A percentile compares a stretch with the other conserved stretches of the same genome.
Conservation (phyloP, 495 filamentous ascomycete genomes). For the Collariella sp. region DNA sequence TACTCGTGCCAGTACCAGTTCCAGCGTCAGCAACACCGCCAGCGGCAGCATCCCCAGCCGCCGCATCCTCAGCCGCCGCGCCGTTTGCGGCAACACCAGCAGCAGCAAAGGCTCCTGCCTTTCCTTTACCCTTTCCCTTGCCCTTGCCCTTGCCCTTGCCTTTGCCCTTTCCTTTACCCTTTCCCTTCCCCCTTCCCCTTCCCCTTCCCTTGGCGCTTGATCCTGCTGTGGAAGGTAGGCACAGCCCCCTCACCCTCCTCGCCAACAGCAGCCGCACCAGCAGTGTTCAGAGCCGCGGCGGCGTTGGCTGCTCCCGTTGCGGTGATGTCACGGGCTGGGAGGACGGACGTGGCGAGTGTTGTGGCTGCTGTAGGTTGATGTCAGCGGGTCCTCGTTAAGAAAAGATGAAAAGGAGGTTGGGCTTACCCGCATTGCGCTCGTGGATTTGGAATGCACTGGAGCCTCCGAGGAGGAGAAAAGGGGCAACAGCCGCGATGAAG, state of each 20-base stretch:
- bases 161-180: neutral
- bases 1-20: neutral
- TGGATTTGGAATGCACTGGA: neutral
- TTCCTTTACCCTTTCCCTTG: constrained; percentile 1
- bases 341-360: neutral
- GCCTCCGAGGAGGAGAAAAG: neutral
- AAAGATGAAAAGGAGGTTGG: neutral
- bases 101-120: neutral
- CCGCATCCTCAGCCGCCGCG: neutral
- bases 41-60: neutral
- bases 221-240: neutral
- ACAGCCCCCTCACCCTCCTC: neutral
- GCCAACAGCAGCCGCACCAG: neutral
- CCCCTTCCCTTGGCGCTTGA: neutral
- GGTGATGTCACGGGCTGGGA: neutral
- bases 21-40: neutral
- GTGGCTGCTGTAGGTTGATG: neutral
- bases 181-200: neutral
- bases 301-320: neutral
- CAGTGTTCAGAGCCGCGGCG: neutral
- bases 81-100: neutral
- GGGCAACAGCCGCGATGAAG: neutral
- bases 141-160: neutral
- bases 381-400: neutral
- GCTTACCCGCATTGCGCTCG: neutral